These are phyloP conservation scores for Simmondsia chinensis DNA, from an alignment of 148 eudicot genomes.

Conservation along the genomic window DNA sequence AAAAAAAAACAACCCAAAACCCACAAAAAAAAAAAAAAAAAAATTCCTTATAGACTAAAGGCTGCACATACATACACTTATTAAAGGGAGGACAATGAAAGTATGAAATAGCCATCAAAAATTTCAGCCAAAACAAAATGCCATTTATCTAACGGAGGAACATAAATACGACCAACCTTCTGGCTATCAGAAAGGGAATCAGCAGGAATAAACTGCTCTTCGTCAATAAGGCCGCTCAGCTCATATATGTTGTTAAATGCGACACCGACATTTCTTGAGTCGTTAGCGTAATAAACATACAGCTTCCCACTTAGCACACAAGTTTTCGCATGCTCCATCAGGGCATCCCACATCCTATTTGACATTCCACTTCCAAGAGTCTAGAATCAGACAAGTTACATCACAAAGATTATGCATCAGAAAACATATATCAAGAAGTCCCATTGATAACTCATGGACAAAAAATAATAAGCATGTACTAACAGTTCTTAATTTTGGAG, in stretches of 20 bases:
- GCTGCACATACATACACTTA: no score
- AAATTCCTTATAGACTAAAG: no score
- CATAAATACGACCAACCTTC: slow-evolving; percentile 43
- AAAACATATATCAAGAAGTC: background rate
- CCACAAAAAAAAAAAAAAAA: no score
- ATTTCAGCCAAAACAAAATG: background rate
- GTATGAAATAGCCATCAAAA: background rate
- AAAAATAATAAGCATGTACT: slow-evolving; percentile 13
- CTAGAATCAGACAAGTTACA: slow-evolving; percentile 38
- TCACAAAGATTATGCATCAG: slow-evolving; percentile 1
- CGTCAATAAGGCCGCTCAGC: slow-evolving; percentile 81
- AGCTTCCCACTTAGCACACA: slow-evolving; percentile 80
- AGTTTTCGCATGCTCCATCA: slow-evolving; percentile 89
- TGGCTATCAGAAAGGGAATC: slow-evolving; percentile 84
- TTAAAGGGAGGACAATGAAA: no score
- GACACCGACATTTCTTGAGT: slow-evolving; percentile 62
- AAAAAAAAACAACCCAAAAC: no score
- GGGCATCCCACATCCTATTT: slow-evolving; percentile 97
- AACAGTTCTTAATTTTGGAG: slow-evolving; percentile 69
- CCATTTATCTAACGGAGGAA: background rate
- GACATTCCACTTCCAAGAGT: slow-evolving; percentile 98
- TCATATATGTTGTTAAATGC: slow-evolving; percentile 83
- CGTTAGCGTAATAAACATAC: slow-evolving; percentile 77
- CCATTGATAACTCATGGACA: background rate
- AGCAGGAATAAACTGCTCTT: slow-evolving; percentile 50